Evolutionary conservation across 345 rosid species (phyloP), one percentile per base, ranked within the genome.

Genomic region (Citrus reticulata): DNA sequence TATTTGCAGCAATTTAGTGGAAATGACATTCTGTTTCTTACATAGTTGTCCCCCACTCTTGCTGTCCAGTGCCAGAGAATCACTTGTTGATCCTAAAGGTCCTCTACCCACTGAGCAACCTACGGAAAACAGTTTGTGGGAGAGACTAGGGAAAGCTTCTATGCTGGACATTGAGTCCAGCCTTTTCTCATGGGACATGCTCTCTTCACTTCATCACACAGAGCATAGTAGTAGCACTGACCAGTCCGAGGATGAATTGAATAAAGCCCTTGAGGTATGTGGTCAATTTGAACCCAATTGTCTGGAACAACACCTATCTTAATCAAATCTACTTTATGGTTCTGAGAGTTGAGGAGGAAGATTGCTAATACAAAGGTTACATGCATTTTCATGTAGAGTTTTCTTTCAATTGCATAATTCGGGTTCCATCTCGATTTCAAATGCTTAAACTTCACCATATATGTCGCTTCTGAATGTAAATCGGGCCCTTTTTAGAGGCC

Each of bases 201-300:
- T 96, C 37, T 91, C 98, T 81, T 96, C 99, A 7, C 99, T 96
- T 83, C 98, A 96, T 83, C 97, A 93, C 86, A 91, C 97, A 27
- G 99, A 93, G 81, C 99, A 96, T 75, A 85, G 93, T 80, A 90
- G 93, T 73, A 93, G 93, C 87, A 84, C 89, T 14, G 98, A 91
- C 32, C 88, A 85, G 57, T 94, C 95, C 2, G 99, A 96, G 88
- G 99, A 96, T 74, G 99, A 96, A 78, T 83, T 89, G 83, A 86
- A 82, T 82, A 94, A 91, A 86, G 92, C 98, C 30, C 93, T 96
- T 39, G 99, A 94, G 98, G 99, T 92, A 78, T 78, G 76, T 67
- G 27, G 25, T 75, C 76, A 42, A 32, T 65, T 77, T 25, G 67
- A n/a, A 27, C 81, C 65, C 70, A 59, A 22, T 49, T 55, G 57